Base-by-base conservation (phyloP, 164 flowering plant genomes). In the Santalum album region DNA sequence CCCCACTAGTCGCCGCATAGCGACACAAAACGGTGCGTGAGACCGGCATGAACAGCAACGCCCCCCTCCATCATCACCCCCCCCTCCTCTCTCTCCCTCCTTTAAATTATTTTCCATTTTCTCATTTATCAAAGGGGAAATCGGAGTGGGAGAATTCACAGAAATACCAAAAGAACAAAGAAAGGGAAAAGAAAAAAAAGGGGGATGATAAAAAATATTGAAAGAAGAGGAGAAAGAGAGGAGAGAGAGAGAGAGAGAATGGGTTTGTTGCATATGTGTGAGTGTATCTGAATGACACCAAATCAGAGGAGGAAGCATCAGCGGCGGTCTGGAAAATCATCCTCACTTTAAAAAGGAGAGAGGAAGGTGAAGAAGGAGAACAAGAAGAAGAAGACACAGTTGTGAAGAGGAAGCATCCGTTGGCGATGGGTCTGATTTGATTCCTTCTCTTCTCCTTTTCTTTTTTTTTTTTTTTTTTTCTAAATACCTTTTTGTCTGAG, bases 11-110 rank as follows among this genome's bases (percentile, higher is more conserved):
- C 42, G 42, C 42, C 42, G 42, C 42, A 0, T 38, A 12, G 14
- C 42, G 42, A 38, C 42, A 38, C 42, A 38, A 36, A 36, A 38
- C 42, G 42, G 16, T 38, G 42, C 42, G 42, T 38, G 42, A 38
- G 42, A 38, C 16, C 12, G 42, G 42, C 42, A 38, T 38, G 42
- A 38, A 38, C 16, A 38, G 42, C 42, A 38, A 38, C 42, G 3
- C 42, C 14, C 17, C 16, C 16, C 14, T 2, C 2, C 40, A 36
- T 14, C 12, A 10, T 9, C 40, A 36, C 15, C 12, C 7, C 2
- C 40, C 2, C 15, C 12, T 2, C 12, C 40, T 36, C 40, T 36
- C 40, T 36, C 40, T 36, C 42, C 14, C 42, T 38, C 42, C 17
- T 16, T 38, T 2, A 38, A 38, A 6, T 32, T 6, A 32, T 32